Conservation (phyloP, 2,329 filamentous ascomycete genomes). For the Celoporthe dispersa region DNA sequence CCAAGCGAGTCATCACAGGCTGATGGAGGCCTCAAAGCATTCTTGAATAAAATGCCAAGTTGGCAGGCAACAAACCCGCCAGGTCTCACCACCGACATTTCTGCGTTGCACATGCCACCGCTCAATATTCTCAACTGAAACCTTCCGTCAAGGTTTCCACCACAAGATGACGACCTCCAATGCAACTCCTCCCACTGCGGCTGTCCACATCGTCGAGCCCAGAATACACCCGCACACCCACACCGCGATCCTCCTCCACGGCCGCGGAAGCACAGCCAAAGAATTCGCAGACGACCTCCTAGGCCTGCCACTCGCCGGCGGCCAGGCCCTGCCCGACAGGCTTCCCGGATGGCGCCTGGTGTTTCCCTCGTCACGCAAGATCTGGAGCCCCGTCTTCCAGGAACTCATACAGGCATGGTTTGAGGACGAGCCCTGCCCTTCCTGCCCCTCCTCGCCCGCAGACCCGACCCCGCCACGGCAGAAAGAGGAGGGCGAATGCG, state of each 20-base stretch:
- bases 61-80: not conserved
- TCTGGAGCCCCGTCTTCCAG: not conserved
- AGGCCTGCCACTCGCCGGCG: not conserved
- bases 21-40: not conserved
- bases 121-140: not conserved
- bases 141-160: no score
- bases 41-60: not conserved
- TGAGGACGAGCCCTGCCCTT: not conserved
- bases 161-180: no score
- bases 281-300: not conserved
- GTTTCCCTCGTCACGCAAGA: not conserved
- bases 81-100: not conserved
- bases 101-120: not conserved
- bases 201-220: not conserved
- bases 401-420: not conserved
- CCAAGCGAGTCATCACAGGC: not conserved
- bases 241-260: constrained; percentile 1
- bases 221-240: not conserved
- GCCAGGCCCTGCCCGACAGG: not conserved
- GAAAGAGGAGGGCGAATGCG: not conserved
- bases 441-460: not conserved
- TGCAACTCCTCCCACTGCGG: not conserved
- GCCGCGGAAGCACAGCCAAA: not conserved
- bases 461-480: not conserved
- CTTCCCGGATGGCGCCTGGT: not conserved